Evolutionary conservation across 2,329 filamentous ascomycete genomes (phyloP).

Genomic region (Cladosporium sp.): DNA sequence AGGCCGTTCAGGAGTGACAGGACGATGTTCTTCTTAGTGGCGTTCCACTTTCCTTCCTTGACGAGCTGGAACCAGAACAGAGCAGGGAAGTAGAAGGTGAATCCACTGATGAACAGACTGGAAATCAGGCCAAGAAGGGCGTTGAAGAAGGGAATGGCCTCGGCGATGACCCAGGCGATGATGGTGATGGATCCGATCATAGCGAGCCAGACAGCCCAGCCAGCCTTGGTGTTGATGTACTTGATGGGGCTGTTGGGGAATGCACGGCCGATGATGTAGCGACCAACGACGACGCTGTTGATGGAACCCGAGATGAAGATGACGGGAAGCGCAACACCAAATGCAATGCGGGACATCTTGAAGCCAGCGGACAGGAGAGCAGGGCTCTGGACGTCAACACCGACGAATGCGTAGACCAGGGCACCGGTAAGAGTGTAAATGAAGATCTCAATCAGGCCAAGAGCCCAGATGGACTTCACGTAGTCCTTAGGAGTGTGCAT

Average conservation of each 20-base stretch:
- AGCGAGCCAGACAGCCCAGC: conserved; percentile 59
- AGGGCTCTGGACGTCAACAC: conserved; percentile 61
- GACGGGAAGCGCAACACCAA: conserved; percentile 69
- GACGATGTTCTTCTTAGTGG: conserved; percentile 45
- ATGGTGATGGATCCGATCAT: conserved; percentile 61
- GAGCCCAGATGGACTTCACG: conserved; percentile 58
- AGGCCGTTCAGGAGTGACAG: conserved; percentile 48
- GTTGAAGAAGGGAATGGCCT: conserved; percentile 72
- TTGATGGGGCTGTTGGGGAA: conserved; percentile 58
- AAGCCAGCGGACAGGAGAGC: conserved; percentile 63
- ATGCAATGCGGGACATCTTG: conserved; percentile 63
- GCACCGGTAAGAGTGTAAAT: conserved; percentile 67
- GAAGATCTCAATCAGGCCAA: conserved; percentile 63
- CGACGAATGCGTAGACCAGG: conserved; percentile 68
- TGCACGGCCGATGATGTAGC: conserved; percentile 64
- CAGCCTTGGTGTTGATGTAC: conserved; percentile 42
- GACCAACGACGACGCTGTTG: conserved; percentile 55
- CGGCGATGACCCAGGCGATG: conserved; percentile 67
- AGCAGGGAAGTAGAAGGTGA: conserved; percentile 46
- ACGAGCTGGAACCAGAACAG: conserved; percentile 47
- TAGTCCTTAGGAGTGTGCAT: conserved; percentile 64
- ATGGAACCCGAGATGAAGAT: conserved; percentile 74
- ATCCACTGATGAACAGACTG: conserved; percentile 68
- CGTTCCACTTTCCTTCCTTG: conserved; percentile 50
- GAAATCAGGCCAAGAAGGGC: conserved; percentile 65